These are phyloP conservation scores for Ascosphaera pollenicola DNA, from an alignment of 2,329 filamentous ascomycete species.

Conservation along the genomic window DNA sequence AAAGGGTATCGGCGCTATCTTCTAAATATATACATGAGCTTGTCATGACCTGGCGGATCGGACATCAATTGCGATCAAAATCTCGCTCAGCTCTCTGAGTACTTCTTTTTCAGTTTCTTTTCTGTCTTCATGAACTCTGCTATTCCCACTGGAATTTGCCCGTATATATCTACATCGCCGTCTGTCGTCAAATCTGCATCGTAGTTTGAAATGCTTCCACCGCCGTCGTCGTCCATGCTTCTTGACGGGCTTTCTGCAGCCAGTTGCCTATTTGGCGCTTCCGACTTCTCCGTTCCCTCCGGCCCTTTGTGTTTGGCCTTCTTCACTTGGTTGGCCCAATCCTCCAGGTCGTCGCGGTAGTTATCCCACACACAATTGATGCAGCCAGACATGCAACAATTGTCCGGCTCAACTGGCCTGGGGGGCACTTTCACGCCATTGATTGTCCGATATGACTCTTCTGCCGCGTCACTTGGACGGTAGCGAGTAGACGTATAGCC, in stretches of 20 bases:
- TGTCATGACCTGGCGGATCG: too few species aligned
- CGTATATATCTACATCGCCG: conserved; percentile 43
- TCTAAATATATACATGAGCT: too few species aligned
- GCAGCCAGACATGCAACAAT: conserved; percentile 98
- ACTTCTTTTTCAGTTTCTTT: conserved; percentile 65
- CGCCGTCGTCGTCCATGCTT: conserved; percentile 64
- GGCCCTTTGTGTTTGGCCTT: conserved; percentile 31
- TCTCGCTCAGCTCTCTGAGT: conserved; percentile 21
- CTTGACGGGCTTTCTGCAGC: conserved; percentile 5
- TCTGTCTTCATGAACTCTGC: conserved; percentile 95
- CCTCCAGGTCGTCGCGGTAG: conserved; percentile 79
- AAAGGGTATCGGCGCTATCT: conserved; percentile 2
- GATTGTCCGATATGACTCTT: conserved; percentile 35
- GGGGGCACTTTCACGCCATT: conserved; percentile 70
- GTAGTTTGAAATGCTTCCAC: conserved; percentile 53
- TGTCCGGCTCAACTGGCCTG: conserved; percentile 72
- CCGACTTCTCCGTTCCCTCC: conserved; percentile 13
- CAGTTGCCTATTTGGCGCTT: conserved; percentile 5
- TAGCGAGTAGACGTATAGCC: conserved; percentile 40
- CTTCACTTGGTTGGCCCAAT: conserved; percentile 47
- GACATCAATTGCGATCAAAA: too few species aligned
- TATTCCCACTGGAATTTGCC: conserved; percentile 72
- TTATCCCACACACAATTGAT: conserved; percentile 94
- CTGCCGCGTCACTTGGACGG: conserved; percentile 27
- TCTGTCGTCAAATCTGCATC: conserved; percentile 18